phyloP scores from a whole-genome alignment of 2,329 filamentous ascomycete species.

The Cadophora sp. region DNA sequence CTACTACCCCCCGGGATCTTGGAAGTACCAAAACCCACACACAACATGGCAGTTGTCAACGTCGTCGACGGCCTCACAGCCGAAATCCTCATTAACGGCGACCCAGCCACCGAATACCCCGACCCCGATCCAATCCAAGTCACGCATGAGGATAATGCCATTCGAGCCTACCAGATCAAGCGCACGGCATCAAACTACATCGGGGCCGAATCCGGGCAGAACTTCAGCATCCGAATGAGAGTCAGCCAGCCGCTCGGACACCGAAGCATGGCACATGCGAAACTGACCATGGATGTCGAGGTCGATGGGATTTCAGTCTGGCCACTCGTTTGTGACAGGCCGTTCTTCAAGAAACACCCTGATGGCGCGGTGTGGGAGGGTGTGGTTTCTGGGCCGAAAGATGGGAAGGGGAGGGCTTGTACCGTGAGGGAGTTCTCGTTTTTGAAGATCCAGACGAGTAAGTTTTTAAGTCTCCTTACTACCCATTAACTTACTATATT shows the following conservation, averaged over 20 bases:
- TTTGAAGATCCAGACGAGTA: slow-evolving; percentile 28
- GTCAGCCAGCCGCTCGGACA: slow-evolving; percentile 6
- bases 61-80: slow-evolving; percentile 27
- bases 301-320: slow-evolving; percentile 22
- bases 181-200: slow-evolving; percentile 30
- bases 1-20: neutral
- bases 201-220: slow-evolving; percentile 19
- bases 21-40: neutral
- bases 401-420: slow-evolving; percentile 18
- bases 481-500: too few species aligned
- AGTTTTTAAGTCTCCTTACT: slow-evolving; percentile 1
- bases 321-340: slow-evolving; percentile 15
- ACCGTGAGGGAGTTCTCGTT: slow-evolving; percentile 30
- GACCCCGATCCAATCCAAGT: slow-evolving; percentile 22
- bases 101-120: slow-evolving; percentile 18
- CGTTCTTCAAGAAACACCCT: slow-evolving; percentile 17
- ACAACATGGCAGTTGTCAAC: slow-evolving; percentile 29
- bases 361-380: slow-evolving; percentile 24
- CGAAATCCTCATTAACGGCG: slow-evolving; percentile 22
- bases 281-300: slow-evolving; percentile 15
- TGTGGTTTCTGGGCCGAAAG: slow-evolving; percentile 20
- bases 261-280: neutral
- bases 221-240: slow-evolving; percentile 25
- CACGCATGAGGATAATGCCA: neutral
- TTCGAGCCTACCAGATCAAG: slow-evolving; percentile 7